Percentiles rank a stretch among this genome's conserved stretches.
These are phyloP conservation scores for Rutidosis leptorrhynchoides DNA, from an alignment of 129 eudicot genomes.

Conservation along the genomic window DNA sequence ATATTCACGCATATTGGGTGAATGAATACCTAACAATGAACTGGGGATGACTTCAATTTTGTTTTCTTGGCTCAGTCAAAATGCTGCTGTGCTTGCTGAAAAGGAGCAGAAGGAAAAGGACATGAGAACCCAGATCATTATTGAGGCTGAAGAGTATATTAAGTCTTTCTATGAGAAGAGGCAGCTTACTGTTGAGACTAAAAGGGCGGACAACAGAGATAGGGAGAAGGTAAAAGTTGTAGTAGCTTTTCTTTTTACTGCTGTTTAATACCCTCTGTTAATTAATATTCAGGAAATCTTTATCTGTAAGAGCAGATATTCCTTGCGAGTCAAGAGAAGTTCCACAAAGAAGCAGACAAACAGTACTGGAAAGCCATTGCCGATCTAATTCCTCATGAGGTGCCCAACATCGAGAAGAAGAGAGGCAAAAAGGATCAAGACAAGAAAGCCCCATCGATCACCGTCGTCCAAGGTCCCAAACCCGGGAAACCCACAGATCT, in stretches of 20 bases:
- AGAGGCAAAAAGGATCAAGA: constrained; percentile 49
- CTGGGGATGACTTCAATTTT: no score
- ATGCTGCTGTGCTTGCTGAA: constrained; percentile 58
- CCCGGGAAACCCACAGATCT: constrained; percentile 66
- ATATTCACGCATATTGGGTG: no score
- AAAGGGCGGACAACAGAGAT: constrained; percentile 50
- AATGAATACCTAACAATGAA: no score
- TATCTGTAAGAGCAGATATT: constrained; percentile 36
- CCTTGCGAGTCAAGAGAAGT: constrained; percentile 46
- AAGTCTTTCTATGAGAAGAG: constrained; percentile 52
- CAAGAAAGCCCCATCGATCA: constrained; percentile 46
- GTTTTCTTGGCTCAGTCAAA: no score
- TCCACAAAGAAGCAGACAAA: constrained; percentile 55
- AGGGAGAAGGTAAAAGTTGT: constrained; percentile 73
- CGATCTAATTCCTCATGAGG: constrained; percentile 52
- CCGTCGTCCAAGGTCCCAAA: constrained; percentile 60
- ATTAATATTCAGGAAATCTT: background rate
- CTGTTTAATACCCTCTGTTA: no score
- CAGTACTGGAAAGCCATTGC: constrained; percentile 55
- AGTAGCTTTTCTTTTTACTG: no score
- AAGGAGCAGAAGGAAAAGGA: constrained; percentile 64
- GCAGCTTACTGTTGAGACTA: constrained; percentile 37
- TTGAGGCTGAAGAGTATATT: constrained; percentile 54
- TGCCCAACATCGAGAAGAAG: constrained; percentile 51
- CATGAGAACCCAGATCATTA: constrained; percentile 43